These are phyloP conservation scores for Ballota nigra DNA, from an alignment of 257 asterid species.

Conservation along the genomic window DNA sequence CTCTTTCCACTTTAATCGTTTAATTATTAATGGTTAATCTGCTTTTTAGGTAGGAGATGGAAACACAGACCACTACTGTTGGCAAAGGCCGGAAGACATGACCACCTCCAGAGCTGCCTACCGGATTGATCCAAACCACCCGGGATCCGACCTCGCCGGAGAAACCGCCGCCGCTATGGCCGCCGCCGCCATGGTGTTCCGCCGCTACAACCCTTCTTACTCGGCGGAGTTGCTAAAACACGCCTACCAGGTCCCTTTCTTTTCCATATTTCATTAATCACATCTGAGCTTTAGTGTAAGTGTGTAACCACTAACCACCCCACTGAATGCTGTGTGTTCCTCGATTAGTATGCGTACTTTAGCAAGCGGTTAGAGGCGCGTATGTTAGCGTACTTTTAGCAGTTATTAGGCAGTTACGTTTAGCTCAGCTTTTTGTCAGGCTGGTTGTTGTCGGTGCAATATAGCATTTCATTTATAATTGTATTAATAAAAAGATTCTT, in stretches of 20 bases:
- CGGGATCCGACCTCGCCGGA: conserved; percentile 96
- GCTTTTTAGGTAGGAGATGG: conserved; percentile 85
- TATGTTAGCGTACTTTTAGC: conserved; percentile 35
- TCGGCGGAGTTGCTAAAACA: conserved; percentile 75
- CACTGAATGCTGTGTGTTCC: background rate
- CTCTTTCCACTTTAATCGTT: background rate
- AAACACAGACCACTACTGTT: conserved; percentile 84
- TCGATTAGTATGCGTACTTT: conserved; percentile 32
- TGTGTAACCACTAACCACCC: background rate
- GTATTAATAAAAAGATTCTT: background rate
- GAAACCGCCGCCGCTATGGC: conserved; percentile 99
- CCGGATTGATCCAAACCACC: conserved; percentile 64
- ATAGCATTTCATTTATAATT: background rate
- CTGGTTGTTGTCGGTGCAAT: conserved; percentile 50
- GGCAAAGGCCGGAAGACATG: conserved; percentile 99
- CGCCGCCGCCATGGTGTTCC: conserved; percentile 85
- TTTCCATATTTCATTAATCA: background rate
- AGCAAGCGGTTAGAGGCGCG: conserved; percentile 37
- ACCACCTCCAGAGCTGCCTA: conserved; percentile 85
- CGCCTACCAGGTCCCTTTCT: conserved; percentile 59
- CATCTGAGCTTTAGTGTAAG: conserved; percentile 6
- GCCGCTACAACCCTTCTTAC: conserved; percentile 62
- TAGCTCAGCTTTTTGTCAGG: conserved; percentile 42
- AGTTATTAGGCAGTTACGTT: conserved; percentile 47
- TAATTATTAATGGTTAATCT: conserved; percentile 3